A percentile compares a stretch with the other conserved stretches of the same genome.
Conservation (phyloP, 1,284 basidiomycete genomes). For the Wolfiporia cocos region DNA sequence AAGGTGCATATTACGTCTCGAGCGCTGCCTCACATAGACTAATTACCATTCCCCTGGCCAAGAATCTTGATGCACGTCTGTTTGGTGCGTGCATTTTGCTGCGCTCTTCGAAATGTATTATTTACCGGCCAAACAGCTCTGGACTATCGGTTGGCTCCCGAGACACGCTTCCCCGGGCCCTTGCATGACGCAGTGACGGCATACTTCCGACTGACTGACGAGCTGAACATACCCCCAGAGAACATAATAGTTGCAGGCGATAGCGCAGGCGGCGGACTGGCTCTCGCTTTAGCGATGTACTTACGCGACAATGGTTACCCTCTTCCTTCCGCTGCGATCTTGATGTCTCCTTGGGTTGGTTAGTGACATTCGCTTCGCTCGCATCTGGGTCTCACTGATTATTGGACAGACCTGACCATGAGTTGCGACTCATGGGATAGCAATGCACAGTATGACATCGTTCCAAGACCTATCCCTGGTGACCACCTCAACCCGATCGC, state of each 20-base stretch:
- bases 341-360: conserved; percentile 95
- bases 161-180: conserved; percentile 90
- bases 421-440: conserved; percentile 98
- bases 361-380: conserved; percentile 30
- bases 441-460: conserved; percentile 79
- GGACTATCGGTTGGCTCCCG: conserved; percentile 94
- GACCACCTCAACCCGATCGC: conserved; percentile 92
- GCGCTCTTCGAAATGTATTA: neutral
- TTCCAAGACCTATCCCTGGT: conserved; percentile 67
- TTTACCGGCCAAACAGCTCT: conserved; percentile 50
- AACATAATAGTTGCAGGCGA: conserved; percentile 90
- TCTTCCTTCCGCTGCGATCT: conserved; percentile 74
- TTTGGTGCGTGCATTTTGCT: conserved; percentile 54
- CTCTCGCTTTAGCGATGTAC: conserved; percentile 87
- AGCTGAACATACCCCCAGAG: conserved; percentile 86
- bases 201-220: conserved; percentile 85
- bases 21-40: conserved; percentile 92
- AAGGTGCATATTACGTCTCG: conserved; percentile 91
- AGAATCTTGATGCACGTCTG: conserved; percentile 88
- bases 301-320: conserved; percentile 82
- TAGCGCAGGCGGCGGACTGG: conserved; percentile 89
- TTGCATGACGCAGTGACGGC: conserved; percentile 87
- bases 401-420: conserved; percentile 84
- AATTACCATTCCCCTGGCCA: conserved; percentile 89
- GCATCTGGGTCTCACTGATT: too few species aligned